A percentile compares a stretch with the other conserved stretches of the same genome.
phyloP scores from a whole-genome alignment of 2,329 filamentous ascomycete genomes.

The Teratosphaeria viscida region DNA sequence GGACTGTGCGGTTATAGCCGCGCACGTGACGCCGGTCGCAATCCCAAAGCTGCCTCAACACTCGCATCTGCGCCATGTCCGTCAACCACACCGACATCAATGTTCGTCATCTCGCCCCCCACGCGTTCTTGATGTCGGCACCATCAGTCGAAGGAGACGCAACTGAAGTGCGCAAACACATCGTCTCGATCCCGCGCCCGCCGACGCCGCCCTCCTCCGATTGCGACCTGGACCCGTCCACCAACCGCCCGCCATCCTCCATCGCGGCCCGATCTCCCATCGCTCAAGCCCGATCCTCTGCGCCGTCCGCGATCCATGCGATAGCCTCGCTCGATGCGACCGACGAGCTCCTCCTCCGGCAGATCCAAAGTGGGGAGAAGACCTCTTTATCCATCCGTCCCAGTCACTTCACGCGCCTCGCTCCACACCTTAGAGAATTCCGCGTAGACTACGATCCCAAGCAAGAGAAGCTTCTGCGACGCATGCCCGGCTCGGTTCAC shows the following conservation, averaged over 20 bases:
- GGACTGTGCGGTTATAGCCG: no score
- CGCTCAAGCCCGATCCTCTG: no score
- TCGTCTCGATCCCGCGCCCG: background rate
- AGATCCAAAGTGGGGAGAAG: background rate
- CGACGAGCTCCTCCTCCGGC: background rate
- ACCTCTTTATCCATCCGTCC: background rate
- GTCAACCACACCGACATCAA: no score
- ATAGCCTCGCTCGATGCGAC: background rate
- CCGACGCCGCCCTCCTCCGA: background rate
- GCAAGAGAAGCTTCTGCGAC: background rate
- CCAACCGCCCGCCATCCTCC: background rate
- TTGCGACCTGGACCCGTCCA: background rate
- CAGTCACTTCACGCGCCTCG: background rate
- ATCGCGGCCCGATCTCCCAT: no score
- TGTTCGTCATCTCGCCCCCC: background rate
- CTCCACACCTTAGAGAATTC: background rate
- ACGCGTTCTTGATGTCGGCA: background rate
- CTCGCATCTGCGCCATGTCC: no score
- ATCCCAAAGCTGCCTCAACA: no score
- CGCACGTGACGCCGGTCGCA: no score
- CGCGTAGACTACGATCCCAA: background rate
- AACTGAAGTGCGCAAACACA: background rate
- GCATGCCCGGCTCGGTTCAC: background rate
- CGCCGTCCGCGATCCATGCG: background rate
- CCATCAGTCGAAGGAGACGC: background rate